Conservation (phyloP, 2,329 filamentous ascomycete species). For the Cryphonectria naterciae region DNA sequence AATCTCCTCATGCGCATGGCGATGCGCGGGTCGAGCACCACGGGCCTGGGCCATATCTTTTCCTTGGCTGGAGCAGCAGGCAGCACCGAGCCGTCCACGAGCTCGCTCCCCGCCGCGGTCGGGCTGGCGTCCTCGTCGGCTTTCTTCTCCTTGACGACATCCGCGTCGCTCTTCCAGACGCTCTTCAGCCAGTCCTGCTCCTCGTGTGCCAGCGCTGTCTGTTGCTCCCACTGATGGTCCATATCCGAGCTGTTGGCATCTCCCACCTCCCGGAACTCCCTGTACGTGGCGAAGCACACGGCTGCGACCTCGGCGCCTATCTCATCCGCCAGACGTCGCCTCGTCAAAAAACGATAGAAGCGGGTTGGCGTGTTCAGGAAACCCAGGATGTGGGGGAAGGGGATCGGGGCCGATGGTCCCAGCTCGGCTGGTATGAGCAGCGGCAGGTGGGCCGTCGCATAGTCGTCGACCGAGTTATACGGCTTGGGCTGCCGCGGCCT, state of each 20-base stretch:
- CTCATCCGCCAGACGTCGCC: conserved; percentile 80
- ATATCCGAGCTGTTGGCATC: conserved; percentile 35
- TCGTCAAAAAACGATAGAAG: conserved; percentile 85
- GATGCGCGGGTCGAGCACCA: conserved; percentile 78
- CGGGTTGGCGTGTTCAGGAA: conserved; percentile 89
- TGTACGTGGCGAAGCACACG: conserved; percentile 69
- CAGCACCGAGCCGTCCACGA: conserved; percentile 11
- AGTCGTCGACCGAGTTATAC: conserved; percentile 75
- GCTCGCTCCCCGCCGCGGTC: conserved; percentile 19
- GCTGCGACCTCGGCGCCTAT: conserved; percentile 88
- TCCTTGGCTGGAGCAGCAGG: conserved; percentile 48
- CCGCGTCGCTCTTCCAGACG: conserved; percentile 61
- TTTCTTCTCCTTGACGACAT: conserved; percentile 52
- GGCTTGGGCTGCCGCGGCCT: conserved; percentile 68
- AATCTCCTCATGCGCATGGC: conserved; percentile 80
- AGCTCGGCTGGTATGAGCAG: conserved; percentile 70
- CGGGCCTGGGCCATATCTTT: conserved; percentile 73
- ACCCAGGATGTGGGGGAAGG: conserved; percentile 88
- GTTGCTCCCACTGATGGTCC: conserved; percentile 59
- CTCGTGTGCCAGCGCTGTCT: conserved; percentile 68
- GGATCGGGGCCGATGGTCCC: conserved; percentile 71
- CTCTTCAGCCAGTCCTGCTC: conserved; percentile 85
- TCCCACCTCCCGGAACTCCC: conserved; percentile 51
- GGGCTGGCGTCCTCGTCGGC: conserved; percentile 33
- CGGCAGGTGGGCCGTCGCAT: conserved; percentile 68